Conservation (phyloP, 768 basidiomycete species). For the Roridomyces roridus region DNA sequence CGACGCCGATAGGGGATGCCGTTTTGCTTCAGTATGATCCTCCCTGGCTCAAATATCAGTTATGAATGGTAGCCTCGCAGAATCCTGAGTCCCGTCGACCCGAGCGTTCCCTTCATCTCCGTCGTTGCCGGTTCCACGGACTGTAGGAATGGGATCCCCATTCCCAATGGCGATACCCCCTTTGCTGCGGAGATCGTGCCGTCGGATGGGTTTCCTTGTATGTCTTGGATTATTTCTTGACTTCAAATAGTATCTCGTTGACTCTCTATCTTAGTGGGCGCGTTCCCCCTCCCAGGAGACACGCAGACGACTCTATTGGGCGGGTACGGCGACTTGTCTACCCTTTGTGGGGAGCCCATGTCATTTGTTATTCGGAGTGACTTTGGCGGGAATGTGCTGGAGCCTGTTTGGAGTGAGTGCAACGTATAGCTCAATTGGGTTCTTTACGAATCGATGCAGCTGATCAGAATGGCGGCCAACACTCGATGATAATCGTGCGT, state of each 20-base stretch:
- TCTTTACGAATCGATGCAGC: too few species aligned
- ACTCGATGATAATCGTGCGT: too few species aligned
- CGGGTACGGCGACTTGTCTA: too few species aligned
- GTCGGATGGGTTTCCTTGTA: constrained; percentile 8
- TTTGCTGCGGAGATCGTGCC: constrained; percentile 3
- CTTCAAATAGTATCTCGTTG: too few species aligned
- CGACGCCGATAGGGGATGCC: constrained; percentile 7
- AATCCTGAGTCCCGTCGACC: constrained; percentile 10
- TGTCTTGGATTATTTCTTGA: too few species aligned
- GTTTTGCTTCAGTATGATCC: constrained; percentile 15
- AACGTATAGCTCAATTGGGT: too few species aligned
- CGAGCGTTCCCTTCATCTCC: constrained; percentile 5
- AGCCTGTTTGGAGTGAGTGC: constrained; percentile 11
- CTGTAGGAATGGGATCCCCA: neutral
- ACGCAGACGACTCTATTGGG: too few species aligned
- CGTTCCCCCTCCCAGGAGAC: too few species aligned
- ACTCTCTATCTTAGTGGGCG: constrained; percentile 1
- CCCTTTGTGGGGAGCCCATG: too few species aligned
- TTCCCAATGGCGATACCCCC: constrained; percentile 1
- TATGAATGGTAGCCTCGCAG: too few species aligned
- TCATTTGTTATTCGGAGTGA: constrained; percentile 5
- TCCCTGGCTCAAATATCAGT: too few species aligned
- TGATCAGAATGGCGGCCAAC: too few species aligned
- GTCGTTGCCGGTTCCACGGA: neutral
- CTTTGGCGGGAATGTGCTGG: neutral